These are phyloP conservation scores for Protomyces macrosporus DNA, from an alignment of 1,139 yeast genomes.

Conservation along the genomic window DNA sequence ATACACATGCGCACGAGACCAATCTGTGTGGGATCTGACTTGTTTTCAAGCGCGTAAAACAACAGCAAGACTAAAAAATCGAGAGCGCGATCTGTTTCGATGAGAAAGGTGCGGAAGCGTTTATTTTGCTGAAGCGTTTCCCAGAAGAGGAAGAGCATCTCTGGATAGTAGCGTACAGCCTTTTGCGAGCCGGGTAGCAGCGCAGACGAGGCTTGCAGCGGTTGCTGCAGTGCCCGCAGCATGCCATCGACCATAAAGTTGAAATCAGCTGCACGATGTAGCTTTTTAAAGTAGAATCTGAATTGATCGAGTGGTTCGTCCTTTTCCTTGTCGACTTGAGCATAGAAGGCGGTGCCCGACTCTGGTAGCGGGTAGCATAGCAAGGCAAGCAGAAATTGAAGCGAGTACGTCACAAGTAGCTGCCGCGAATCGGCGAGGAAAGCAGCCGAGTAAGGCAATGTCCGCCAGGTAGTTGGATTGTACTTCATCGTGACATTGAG, in stretches of 20 bases:
- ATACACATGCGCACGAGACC: slow-evolving; percentile 56
- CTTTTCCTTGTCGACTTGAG: slow-evolving; percentile 8
- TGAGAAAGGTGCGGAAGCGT: slow-evolving; percentile 45
- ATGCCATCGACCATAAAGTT: slow-evolving; percentile 45
- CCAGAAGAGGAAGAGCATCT: slow-evolving; percentile 62
- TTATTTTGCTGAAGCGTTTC: slow-evolving; percentile 68
- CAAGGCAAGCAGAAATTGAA: slow-evolving; percentile 60
- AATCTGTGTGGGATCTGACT: slow-evolving; percentile 42
- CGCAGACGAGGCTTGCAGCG: slow-evolving; percentile 38
- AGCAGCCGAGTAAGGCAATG: slow-evolving; percentile 40
- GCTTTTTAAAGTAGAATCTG: slow-evolving; percentile 38
- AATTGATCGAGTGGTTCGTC: slow-evolving; percentile 35
- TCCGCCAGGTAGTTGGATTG: slow-evolving; percentile 41
- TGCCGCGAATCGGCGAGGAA: slow-evolving; percentile 48
- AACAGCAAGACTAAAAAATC: slow-evolving; percentile 54
- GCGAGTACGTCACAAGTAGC: slow-evolving; percentile 51
- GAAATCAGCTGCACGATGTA: slow-evolving; percentile 43
- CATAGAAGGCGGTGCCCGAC: slow-evolving; percentile 28
- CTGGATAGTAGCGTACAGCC: slow-evolving; percentile 41
- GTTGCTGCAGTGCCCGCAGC: slow-evolving; percentile 34
- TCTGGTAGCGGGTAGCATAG: slow-evolving; percentile 60
- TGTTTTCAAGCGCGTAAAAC: slow-evolving; percentile 54
- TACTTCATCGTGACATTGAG: slow-evolving; percentile 47
- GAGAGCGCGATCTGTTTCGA: slow-evolving; percentile 46
- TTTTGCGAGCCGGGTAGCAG: slow-evolving; percentile 38